Conservation (phyloP, 139 green algal species). For the Chlamydomonas incerta region DNA sequence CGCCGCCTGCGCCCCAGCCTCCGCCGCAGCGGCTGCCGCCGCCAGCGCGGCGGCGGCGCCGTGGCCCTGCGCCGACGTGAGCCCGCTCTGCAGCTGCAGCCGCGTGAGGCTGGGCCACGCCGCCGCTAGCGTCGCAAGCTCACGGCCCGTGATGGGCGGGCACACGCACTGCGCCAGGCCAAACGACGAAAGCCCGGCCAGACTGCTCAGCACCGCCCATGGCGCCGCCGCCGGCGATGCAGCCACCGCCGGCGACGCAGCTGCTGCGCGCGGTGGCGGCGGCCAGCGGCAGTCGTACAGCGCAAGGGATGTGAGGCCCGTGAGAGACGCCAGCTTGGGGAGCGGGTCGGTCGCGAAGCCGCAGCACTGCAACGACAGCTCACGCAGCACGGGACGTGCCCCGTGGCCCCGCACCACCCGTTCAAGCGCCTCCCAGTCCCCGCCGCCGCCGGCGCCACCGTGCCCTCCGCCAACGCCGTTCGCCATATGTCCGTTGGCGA, state of each 20-base stretch:
- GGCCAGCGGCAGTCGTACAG: constrained; percentile 31
- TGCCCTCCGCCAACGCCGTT: neutral
- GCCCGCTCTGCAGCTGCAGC: neutral
- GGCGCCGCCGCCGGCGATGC: neutral
- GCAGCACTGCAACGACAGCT: constrained; percentile 15
- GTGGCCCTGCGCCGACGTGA: neutral
- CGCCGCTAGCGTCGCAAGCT: neutral
- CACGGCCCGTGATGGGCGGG: neutral
- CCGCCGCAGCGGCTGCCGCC: neutral
- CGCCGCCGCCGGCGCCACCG: neutral
- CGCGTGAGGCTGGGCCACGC: neutral
- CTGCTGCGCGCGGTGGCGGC: neutral
- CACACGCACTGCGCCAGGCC: neutral
- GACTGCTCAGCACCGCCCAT: neutral
- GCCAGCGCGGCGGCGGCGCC: neutral
- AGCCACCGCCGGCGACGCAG: neutral
- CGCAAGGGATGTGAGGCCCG: neutral
- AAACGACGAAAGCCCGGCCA: neutral
- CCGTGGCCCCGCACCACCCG: neutral
- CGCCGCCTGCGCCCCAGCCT: neutral
- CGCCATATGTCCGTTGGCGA: neutral
- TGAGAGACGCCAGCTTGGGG: neutral
- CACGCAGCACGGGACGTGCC: neutral
- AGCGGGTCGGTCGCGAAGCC: constrained; percentile 8
- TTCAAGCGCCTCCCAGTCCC: constrained; percentile 9